These are phyloP conservation scores for Pythium chondricola DNA, from an alignment of 352 stramenopile species.

Conservation along the genomic window DNA sequence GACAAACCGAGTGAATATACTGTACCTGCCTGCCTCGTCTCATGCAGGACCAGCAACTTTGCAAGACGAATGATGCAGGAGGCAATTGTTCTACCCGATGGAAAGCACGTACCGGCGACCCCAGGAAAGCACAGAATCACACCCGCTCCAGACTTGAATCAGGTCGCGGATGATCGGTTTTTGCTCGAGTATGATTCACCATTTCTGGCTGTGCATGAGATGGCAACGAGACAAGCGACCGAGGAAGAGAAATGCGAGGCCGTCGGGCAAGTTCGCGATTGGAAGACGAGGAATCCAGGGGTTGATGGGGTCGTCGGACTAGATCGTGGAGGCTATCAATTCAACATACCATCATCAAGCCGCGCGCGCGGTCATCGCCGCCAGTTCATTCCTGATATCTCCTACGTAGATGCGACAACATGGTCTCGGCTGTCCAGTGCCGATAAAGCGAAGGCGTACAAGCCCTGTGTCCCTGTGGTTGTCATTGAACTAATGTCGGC, in stretches of 20 bases:
- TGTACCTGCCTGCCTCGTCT: no score
- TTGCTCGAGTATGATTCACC: slow-evolving; percentile 22
- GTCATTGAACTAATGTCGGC: slow-evolving; percentile 17
- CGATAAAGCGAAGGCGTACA: slow-evolving; percentile 3
- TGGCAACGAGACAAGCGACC: not conserved
- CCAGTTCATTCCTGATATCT: slow-evolving; percentile 14
- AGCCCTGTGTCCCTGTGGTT: slow-evolving; percentile 9
- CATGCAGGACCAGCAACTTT: no score
- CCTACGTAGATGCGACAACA: slow-evolving; percentile 11
- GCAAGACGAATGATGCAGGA: no score
- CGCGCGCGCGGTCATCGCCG: not conserved
- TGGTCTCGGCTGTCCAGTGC: slow-evolving; percentile 5
- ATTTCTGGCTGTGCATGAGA: slow-evolving; percentile 17
- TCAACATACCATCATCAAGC: slow-evolving; percentile 3
- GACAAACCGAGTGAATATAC: not conserved
- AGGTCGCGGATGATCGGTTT: slow-evolving; percentile 12
- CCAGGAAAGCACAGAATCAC: slow-evolving; percentile 11
- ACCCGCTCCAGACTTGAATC: slow-evolving; percentile 19
- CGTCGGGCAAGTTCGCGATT: not conserved
- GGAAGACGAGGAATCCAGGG: slow-evolving; percentile 1
- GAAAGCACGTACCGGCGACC: slow-evolving; percentile 1
- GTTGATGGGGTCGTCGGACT: not conserved
- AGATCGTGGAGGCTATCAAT: slow-evolving; percentile 9
- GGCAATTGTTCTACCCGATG: slow-evolving; percentile 9
- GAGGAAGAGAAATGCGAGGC: slow-evolving; percentile 2